Percentiles rank a stretch among this genome's conserved stretches.
Conservation (phyloP, 208 protist species). For the Trypanosomatidae sp. region DNA sequence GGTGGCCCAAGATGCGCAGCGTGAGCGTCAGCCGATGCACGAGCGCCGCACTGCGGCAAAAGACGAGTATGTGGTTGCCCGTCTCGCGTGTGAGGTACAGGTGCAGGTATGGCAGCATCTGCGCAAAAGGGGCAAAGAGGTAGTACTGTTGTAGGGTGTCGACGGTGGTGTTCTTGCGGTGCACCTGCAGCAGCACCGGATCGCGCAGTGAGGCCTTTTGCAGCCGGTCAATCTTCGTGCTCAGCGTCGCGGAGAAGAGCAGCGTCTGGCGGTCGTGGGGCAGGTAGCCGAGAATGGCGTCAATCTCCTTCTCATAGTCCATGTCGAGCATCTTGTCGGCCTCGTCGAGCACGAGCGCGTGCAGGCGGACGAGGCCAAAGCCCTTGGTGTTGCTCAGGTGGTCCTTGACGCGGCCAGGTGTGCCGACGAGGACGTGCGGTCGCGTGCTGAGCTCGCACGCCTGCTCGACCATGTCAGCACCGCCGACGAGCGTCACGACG, state of each 20-base stretch:
- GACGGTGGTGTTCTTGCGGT: slow-evolving; percentile 94
- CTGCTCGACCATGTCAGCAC: slow-evolving; percentile 92
- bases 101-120: slow-evolving; percentile 86
- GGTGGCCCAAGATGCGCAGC: slow-evolving; percentile 83
- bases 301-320: slow-evolving; percentile 98
- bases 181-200: slow-evolving; percentile 94
- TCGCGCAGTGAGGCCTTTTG: slow-evolving; percentile 95
- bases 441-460: slow-evolving; percentile 88
- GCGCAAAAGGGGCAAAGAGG: slow-evolving; percentile 93
- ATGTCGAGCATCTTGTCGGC: slow-evolving; percentile 97
- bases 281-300: slow-evolving; percentile 91
- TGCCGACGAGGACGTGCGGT: slow-evolving; percentile 97
- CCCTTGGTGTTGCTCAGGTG: slow-evolving; percentile 98
- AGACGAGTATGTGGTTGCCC: slow-evolving; percentile 86
- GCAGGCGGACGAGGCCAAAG: slow-evolving; percentile 92
- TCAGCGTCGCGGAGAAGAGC: slow-evolving; percentile 98
- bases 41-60: slow-evolving; percentile 82
- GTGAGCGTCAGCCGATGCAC: slow-evolving; percentile 86
- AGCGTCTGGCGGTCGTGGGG: slow-evolving; percentile 87
- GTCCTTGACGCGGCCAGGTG: slow-evolving; percentile 95
- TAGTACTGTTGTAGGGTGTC: slow-evolving; percentile 95
- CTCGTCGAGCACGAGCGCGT: slow-evolving; percentile 97
- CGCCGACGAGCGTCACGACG: slow-evolving; percentile 88
- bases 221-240: slow-evolving; percentile 95
- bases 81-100: slow-evolving; percentile 80